Evolutionary conservation across 2,329 filamentous ascomycete genomes (phyloP).

Genomic region (Hymenoscyphus linearis): DNA sequence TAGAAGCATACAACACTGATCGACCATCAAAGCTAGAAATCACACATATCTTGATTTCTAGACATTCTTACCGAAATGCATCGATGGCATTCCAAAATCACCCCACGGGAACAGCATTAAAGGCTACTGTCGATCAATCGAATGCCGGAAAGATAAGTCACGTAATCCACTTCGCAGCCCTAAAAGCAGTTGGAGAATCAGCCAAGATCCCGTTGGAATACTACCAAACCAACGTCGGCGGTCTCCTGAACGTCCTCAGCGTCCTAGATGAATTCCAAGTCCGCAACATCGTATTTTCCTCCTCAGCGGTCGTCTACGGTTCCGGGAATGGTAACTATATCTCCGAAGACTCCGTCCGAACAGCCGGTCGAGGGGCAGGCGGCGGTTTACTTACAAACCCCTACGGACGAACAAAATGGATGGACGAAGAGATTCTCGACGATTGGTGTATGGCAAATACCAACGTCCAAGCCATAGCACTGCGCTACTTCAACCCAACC

Average conservation of each 20-base stretch:
- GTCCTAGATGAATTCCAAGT: constrained; percentile 53
- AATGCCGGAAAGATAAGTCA: constrained; percentile 46
- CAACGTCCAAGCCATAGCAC: constrained; percentile 54
- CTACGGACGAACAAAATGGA: constrained; percentile 61
- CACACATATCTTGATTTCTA: neutral
- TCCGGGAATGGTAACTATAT: constrained; percentile 43
- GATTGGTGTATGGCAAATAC: constrained; percentile 55
- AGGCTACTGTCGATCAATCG: constrained; percentile 6
- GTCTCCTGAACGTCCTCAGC: constrained; percentile 52
- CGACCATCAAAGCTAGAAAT: neutral
- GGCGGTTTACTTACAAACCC: constrained; percentile 51
- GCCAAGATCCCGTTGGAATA: constrained; percentile 55
- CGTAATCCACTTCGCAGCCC: constrained; percentile 62
- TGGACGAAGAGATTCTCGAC: constrained; percentile 59
- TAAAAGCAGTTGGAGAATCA: constrained; percentile 60
- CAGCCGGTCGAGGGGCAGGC: neutral
- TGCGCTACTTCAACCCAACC: constrained; percentile 62
- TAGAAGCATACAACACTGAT: constrained; percentile 29
- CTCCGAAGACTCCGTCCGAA: constrained; percentile 42
- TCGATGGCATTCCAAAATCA: neutral
- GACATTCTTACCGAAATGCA: neutral
- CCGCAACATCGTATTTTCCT: constrained; percentile 62
- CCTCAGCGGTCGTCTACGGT: constrained; percentile 61
- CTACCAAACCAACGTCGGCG: constrained; percentile 62
- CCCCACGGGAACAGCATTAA: constrained; percentile 19